These are phyloP conservation scores for Aspergillus versicolor DNA, from an alignment of 2,329 filamentous ascomycete genomes.

Conservation along the genomic window DNA sequence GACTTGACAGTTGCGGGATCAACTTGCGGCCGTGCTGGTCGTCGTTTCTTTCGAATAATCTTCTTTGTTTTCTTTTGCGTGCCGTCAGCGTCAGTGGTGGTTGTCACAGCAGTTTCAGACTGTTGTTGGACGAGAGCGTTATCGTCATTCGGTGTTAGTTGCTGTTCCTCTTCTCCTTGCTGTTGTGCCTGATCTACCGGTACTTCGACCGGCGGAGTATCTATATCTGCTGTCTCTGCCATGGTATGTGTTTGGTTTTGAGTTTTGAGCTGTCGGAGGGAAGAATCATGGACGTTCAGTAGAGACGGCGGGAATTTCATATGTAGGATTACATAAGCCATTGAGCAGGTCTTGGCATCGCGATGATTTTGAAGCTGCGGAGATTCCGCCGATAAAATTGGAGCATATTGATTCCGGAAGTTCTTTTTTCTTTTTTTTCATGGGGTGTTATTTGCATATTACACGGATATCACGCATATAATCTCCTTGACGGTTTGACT, in stretches of 20 bases:
- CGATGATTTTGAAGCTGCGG: slow-evolving; percentile 20
- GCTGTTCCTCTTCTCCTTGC: neutral
- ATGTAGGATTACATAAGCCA: slow-evolving; percentile 18
- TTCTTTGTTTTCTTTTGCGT: slow-evolving; percentile 73
- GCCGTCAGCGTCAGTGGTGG: slow-evolving; percentile 19
- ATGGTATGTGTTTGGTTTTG: slow-evolving; percentile 17
- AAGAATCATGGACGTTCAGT: slow-evolving; percentile 5
- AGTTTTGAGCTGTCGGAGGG: neutral
- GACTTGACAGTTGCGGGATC: slow-evolving; percentile 79
- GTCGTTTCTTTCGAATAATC: slow-evolving; percentile 85
- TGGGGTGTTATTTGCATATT: neutral
- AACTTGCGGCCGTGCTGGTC: slow-evolving; percentile 86
- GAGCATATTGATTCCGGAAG: neutral
- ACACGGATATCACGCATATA: neutral
- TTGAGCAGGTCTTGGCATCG: slow-evolving; percentile 16
- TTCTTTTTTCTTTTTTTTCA: neutral
- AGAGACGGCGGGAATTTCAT: slow-evolving; percentile 7
- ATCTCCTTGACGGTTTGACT: neutral
- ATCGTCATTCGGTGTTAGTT: slow-evolving; percentile 3
- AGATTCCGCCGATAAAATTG: slow-evolving; percentile 7
- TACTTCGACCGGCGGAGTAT: slow-evolving; percentile 33
- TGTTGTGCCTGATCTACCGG: slow-evolving; percentile 41
- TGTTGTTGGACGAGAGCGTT: slow-evolving; percentile 7
- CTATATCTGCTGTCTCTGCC: slow-evolving; percentile 26
- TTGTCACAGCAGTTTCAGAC: slow-evolving; percentile 19